A percentile compares a stretch with the other conserved stretches of the same genome.
Evolutionary conservation across 192 early-diverging fungal species (phyloP).

Genomic region (Coemansia biformis): DNA sequence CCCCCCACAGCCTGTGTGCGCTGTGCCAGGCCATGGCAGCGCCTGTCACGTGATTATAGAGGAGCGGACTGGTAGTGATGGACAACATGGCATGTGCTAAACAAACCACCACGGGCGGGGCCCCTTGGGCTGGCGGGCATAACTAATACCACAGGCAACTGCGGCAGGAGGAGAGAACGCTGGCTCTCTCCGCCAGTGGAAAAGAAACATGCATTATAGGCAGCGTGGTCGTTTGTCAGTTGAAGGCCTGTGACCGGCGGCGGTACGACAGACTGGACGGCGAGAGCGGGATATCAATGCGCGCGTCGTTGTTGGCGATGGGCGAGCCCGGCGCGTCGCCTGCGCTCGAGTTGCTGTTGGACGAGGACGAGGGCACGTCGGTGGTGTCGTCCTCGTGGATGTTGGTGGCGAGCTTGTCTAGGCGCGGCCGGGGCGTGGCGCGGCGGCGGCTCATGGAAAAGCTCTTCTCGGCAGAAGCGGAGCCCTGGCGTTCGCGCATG

Average conservation of each 20-base stretch:
- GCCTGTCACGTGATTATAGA: too few species aligned
- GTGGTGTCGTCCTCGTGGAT: conserved; percentile 28
- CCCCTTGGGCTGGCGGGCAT: too few species aligned
- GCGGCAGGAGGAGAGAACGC: too few species aligned
- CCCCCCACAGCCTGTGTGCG: too few species aligned
- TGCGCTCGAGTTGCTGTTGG: conserved; percentile 33
- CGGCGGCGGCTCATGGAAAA: conserved; percentile 23
- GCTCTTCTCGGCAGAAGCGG: conserved; percentile 35
- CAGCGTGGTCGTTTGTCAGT: too few species aligned
- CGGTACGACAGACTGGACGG: conserved; percentile 23
- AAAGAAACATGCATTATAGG: too few species aligned
- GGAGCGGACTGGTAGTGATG: too few species aligned
- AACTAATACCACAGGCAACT: too few species aligned
- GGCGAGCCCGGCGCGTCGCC: conserved; percentile 31
- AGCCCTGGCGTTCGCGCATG: conserved; percentile 38
- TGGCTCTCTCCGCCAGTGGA: too few species aligned
- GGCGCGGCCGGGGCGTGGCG: conserved; percentile 12
- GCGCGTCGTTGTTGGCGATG: conserved; percentile 16
- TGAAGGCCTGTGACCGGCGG: conserved; percentile 17
- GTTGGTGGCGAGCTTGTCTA: conserved; percentile 5
- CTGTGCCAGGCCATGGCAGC: too few species aligned
- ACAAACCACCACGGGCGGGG: too few species aligned
- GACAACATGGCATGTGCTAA: too few species aligned
- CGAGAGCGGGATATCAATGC: conserved; percentile 42
- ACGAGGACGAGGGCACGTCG: conserved; percentile 34